Evolutionary conservation across 129 eudicot genomes (phyloP).

Genomic region (Helianthus tuberosus): DNA sequence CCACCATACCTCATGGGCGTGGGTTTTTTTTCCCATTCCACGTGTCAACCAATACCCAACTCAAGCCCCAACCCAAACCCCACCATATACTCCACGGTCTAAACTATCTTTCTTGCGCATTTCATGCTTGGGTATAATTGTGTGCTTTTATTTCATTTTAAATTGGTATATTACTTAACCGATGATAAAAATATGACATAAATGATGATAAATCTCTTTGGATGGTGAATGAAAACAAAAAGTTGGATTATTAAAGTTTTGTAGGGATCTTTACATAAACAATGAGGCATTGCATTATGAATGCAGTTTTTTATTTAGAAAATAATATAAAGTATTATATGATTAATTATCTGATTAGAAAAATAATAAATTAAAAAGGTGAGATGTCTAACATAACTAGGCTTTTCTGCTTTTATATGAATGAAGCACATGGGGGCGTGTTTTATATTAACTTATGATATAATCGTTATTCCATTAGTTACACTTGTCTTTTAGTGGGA

Average conservation of each 20-base stretch:
- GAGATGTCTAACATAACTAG: conserved; percentile 25
- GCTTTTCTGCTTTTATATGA: conserved; percentile 12
- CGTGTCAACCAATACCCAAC: too few species aligned
- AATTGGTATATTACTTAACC: not conserved
- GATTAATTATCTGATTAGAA: conserved; percentile 6
- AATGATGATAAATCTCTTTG: not conserved
- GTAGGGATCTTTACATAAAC: conserved; percentile 26
- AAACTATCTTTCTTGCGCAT: not conserved
- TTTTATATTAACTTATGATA: not conserved
- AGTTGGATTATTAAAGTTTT: conserved; percentile 17
- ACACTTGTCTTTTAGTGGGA: not conserved
- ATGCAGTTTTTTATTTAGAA: conserved; percentile 8
- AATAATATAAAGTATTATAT: not conserved
- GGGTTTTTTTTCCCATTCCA: too few species aligned
- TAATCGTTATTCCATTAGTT: not conserved
- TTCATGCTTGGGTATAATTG: not conserved
- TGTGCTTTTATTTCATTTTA: not conserved
- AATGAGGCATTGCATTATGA: conserved; percentile 19
- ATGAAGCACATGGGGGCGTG: conserved; percentile 31
- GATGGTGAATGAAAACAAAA: conserved; percentile 13
- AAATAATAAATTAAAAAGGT: conserved; percentile 2
- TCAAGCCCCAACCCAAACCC: too few species aligned
- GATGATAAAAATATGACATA: not conserved
- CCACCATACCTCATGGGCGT: too few species aligned
- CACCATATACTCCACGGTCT: too few species aligned